These are phyloP conservation scores for Naganishia vaughanmartiniae DNA, from an alignment of 768 basidiomycete species.

Conservation along the genomic window DNA sequence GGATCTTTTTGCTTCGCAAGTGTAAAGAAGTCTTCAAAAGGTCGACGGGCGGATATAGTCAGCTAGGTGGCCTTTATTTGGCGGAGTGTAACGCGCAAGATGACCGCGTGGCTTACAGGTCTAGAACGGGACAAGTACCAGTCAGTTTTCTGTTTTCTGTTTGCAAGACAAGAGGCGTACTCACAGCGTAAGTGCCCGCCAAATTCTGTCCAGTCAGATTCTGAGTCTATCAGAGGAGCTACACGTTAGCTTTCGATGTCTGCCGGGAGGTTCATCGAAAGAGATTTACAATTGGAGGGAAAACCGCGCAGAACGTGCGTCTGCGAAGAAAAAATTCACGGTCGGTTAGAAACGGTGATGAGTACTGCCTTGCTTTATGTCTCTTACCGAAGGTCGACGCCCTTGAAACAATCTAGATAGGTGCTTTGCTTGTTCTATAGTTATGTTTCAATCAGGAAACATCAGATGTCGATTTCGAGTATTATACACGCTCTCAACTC, in stretches of 20 bases:
- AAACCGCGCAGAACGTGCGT: constrained; percentile 33
- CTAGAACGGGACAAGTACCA: not conserved
- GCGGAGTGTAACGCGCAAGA: no score
- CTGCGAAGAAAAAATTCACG: not conserved
- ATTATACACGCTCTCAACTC: not conserved
- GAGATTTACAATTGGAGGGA: constrained; percentile 23
- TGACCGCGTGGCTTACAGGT: not conserved
- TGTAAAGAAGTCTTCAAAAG: constrained; percentile 30
- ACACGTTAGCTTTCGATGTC: not conserved
- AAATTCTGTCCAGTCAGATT: constrained; percentile 36
- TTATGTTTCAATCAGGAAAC: not conserved
- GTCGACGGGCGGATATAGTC: no score
- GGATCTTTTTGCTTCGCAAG: constrained; percentile 35
- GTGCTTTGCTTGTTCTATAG: not conserved
- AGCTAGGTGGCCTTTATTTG: no score
- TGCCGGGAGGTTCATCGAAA: no score
- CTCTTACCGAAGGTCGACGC: constrained; percentile 25
- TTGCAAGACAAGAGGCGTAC: not conserved
- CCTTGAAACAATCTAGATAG: constrained; percentile 34
- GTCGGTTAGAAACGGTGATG: no score
- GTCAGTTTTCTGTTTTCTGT: not conserved
- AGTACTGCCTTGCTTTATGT: no score
- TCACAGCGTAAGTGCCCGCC: constrained; percentile 25
- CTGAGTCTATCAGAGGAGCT: constrained; percentile 9
- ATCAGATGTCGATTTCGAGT: no score